Conservation (phyloP, 495 filamentous ascomycete genomes). For the Daldinia vernicosa region DNA sequence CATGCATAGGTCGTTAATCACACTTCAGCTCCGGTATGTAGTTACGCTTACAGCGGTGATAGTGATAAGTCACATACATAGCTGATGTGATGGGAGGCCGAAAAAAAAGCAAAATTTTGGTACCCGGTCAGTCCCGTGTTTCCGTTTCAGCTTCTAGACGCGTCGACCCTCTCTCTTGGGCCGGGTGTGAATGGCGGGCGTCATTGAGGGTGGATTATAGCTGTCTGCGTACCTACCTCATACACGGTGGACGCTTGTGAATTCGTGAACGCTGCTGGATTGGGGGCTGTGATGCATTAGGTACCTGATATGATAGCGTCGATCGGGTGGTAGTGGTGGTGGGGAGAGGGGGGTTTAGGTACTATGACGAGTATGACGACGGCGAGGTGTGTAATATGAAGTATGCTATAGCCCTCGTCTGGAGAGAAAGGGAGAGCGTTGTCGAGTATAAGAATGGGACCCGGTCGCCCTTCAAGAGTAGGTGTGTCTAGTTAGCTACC, state of each 20-base stretch:
- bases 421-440: too few species aligned
- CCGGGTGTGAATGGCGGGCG: background rate
- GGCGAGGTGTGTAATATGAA: background rate
- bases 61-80: background rate
- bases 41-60: background rate
- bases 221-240: too few species aligned
- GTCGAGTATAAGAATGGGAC: conserved; percentile 1
- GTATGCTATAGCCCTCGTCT: background rate
- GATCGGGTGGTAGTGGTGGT: background rate
- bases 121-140: background rate
- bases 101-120: background rate
- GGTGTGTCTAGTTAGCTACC: background rate
- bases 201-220: background rate
- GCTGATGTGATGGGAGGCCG: background rate
- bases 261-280: background rate
- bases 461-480: background rate
- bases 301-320: background rate
- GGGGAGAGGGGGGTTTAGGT: background rate
- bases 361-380: background rate
- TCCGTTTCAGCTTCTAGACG: background rate
- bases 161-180: background rate
- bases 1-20: background rate
- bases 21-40: background rate
- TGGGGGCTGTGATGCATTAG: background rate
- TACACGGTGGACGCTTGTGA: background rate